Conservation (phyloP, 768 basidiomycete species). For the Tylopilus plumbeoviolaceoides region DNA sequence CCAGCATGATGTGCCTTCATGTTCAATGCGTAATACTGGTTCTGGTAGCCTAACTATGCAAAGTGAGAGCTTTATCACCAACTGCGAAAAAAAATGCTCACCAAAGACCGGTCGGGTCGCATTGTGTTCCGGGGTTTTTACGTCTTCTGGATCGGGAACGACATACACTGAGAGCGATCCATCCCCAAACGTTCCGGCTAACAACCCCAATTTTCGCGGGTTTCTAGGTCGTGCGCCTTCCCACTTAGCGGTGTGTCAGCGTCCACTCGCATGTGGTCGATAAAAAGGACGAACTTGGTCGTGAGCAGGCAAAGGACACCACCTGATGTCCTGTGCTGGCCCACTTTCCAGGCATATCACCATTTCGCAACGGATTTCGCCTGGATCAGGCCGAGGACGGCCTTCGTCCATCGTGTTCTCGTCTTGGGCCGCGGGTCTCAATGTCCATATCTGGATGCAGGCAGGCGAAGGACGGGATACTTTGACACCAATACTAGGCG, state of each 20-base stretch:
- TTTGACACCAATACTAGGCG: slow-evolving; percentile 63
- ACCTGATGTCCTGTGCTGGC: slow-evolving; percentile 75
- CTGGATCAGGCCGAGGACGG: slow-evolving; percentile 15
- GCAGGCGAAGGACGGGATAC: slow-evolving; percentile 51
- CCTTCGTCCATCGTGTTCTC: slow-evolving; percentile 22
- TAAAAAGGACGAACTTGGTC: slow-evolving; percentile 41
- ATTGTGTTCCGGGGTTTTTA: slow-evolving; percentile 32
- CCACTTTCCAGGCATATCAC: slow-evolving; percentile 83
- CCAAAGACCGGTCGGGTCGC: slow-evolving; percentile 43
- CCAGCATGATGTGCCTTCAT: slow-evolving; percentile 75
- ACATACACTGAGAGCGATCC: slow-evolving; percentile 76
- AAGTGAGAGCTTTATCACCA: not conserved
- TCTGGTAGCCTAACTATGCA: slow-evolving; percentile 51
- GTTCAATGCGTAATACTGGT: slow-evolving; percentile 67
- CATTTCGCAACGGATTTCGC: slow-evolving; percentile 69
- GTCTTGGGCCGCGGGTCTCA: slow-evolving; percentile 24
- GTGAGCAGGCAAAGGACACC: slow-evolving; percentile 89
- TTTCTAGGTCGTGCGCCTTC: slow-evolving; percentile 16
- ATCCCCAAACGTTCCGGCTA: slow-evolving; percentile 85
- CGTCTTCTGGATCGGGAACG: slow-evolving; percentile 72
- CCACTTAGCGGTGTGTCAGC: slow-evolving; percentile 14
- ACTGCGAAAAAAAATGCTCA: slow-evolving; percentile 27
- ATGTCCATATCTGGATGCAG: slow-evolving; percentile 86
- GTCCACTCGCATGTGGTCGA: not conserved
- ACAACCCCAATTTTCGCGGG: slow-evolving; percentile 70